Percentiles rank a stretch among this genome's conserved stretches.
phyloP scores from a whole-genome alignment of 2,329 filamentous ascomycete genomes.

The Thermoascus crustaceus region DNA sequence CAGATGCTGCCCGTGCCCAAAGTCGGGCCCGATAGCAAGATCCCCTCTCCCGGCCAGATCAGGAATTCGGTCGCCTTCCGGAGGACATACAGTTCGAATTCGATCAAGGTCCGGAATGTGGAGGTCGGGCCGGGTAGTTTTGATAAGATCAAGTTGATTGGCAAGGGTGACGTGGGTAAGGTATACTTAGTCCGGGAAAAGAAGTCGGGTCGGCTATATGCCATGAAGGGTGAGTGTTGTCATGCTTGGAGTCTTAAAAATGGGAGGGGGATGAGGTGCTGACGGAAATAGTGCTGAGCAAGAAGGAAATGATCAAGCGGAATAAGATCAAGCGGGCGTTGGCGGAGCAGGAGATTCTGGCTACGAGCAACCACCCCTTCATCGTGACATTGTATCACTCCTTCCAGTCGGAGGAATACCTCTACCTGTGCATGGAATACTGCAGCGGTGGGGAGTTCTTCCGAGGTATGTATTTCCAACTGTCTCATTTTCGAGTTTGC shows the following conservation, averaged over 20 bases:
- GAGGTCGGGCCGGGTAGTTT: conserved; percentile 94
- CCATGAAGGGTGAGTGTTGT: conserved; percentile 97
- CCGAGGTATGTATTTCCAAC: conserved; percentile 42
- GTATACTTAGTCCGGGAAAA: conserved; percentile 97
- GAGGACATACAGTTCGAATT: conserved; percentile 96
- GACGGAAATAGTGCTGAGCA: conserved; percentile 71
- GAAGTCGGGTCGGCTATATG: conserved; percentile 90
- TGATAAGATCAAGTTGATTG: conserved; percentile 99
- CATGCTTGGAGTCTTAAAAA: conserved; percentile 8
- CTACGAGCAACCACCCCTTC: conserved; percentile 97
- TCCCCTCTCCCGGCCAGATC: conserved; percentile 59
- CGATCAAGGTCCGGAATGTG: conserved; percentile 95
- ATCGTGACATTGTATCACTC: conserved; percentile 98
- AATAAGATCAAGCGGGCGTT: conserved; percentile 99
- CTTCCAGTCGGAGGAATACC: conserved; percentile 96
- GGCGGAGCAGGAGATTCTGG: conserved; percentile 94
- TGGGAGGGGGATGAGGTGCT: conserved; percentile 21
- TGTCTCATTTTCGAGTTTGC: neutral
- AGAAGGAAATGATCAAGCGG: conserved; percentile 99
- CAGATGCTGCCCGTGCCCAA: conserved; percentile 23
- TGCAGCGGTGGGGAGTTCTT: conserved; percentile 99
- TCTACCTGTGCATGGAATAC: conserved; percentile 99
- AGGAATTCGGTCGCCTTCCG: conserved; percentile 67
- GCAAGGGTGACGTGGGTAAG: conserved; percentile 97
- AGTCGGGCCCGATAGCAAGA: conserved; percentile 49